phyloP scores from a whole-genome alignment of 2,329 filamentous ascomycete species.

The Claviceps cyperi region DNA sequence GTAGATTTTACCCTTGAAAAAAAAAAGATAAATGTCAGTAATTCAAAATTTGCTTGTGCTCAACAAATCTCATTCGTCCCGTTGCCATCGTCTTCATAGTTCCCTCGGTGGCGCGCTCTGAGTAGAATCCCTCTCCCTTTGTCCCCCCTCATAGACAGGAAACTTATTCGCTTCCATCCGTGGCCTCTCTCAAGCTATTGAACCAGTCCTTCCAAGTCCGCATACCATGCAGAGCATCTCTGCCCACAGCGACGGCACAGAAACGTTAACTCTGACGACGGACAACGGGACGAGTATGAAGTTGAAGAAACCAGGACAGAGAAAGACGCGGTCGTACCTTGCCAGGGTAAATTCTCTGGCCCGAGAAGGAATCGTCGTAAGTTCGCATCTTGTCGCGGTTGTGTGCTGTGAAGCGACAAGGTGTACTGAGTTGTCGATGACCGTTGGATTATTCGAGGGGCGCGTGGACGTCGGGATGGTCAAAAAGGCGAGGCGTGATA shows the following conservation, averaged over 20 bases:
- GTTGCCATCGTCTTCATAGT: background rate
- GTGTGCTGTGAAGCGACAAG: constrained; percentile 26
- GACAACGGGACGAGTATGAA: background rate
- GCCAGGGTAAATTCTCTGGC: constrained; percentile 52
- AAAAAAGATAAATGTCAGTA: constrained; percentile 13
- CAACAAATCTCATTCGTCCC: background rate
- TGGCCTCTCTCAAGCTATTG: background rate
- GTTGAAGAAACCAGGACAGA: background rate
- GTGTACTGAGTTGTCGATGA: constrained; percentile 24
- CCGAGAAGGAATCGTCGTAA: constrained; percentile 53
- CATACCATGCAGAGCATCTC: background rate
- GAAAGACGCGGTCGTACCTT: constrained; percentile 35
- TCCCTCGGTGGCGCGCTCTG: background rate
- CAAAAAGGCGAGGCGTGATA: constrained; percentile 19
- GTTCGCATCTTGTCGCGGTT: constrained; percentile 44
- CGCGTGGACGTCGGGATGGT: constrained; percentile 11
- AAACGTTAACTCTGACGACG: background rate
- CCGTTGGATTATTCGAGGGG: constrained; percentile 20
- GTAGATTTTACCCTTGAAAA: constrained; percentile 85
- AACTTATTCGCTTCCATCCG: background rate
- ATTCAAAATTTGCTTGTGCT: background rate
- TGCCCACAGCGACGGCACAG: background rate
- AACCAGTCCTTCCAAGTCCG: background rate
- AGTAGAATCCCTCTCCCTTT: background rate
- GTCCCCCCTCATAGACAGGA: background rate